phyloP scores from a whole-genome alignment of 208 protist species.

The Willaertia magna region DNA sequence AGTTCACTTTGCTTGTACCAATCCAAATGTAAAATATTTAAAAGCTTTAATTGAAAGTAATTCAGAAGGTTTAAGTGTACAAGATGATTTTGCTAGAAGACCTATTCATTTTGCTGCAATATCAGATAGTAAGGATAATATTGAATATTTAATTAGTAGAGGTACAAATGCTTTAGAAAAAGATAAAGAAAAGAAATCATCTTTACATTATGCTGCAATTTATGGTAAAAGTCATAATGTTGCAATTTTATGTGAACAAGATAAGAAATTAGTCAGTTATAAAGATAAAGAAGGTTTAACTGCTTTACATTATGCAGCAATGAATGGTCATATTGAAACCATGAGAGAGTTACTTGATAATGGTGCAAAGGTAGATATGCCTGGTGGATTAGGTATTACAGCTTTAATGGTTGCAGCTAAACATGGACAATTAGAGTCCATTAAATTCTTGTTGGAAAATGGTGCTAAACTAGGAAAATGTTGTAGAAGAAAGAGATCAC shows the following conservation, averaged over 20 bases:
- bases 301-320: neutral
- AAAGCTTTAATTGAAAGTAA: neutral
- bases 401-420: neutral
- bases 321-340: neutral
- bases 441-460: neutral
- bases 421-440: neutral
- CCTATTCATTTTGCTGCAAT: constrained; percentile 11
- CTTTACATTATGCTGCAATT: neutral
- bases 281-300: neutral
- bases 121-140: neutral
- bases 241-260: neutral
- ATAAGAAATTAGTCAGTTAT: neutral
- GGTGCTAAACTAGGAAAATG: neutral
- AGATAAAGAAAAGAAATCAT: neutral
- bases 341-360: neutral
- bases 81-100: neutral
- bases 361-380: no score
- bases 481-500: neutral
- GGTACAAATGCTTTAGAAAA: neutral
- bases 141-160: neutral
- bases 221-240: neutral
- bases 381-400: neutral
- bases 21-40: neutral
- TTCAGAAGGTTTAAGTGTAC: neutral
- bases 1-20: neutral